These are phyloP conservation scores for Penicillium malachiteum DNA, from an alignment of 495 filamentous ascomycete species.

Conservation along the genomic window DNA sequence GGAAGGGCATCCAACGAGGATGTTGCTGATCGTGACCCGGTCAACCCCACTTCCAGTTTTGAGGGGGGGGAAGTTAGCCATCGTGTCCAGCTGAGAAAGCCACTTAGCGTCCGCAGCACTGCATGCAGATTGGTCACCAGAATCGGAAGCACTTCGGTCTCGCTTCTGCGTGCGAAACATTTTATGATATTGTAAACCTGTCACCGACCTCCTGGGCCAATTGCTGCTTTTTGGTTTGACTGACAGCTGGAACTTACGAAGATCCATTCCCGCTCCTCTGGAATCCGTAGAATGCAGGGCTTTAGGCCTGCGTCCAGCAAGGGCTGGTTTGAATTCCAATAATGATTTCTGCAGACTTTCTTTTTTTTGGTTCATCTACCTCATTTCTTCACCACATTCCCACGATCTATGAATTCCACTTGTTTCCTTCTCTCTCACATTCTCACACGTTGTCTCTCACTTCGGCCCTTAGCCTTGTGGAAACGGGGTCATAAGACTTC, in stretches of 20 bases:
- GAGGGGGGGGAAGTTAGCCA: conserved; percentile 9
- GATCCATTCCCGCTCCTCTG: conserved; percentile 18
- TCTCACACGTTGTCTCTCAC: too few relatives aligned
- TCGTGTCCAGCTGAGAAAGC: conserved; percentile 19
- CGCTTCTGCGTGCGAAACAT: not conserved
- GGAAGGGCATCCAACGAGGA: conserved; percentile 27
- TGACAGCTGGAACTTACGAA: conserved; percentile 25
- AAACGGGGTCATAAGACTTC: not conserved
- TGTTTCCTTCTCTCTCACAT: too few relatives aligned
- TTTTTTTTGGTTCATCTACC: not conserved
- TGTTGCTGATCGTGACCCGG: conserved; percentile 24
- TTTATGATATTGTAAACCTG: conserved; percentile 9
- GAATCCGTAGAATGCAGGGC: conserved; percentile 21
- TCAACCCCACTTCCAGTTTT: conserved; percentile 18
- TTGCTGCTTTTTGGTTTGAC: conserved; percentile 15
- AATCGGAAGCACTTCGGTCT: conserved; percentile 8
- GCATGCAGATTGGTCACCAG: conserved; percentile 17
- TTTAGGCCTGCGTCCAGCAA: conserved; percentile 14
- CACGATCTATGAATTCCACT: too few relatives aligned
- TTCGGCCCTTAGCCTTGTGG: too few relatives aligned
- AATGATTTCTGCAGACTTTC: not conserved
- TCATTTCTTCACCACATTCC: not conserved
- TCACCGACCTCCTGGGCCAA: conserved; percentile 10
- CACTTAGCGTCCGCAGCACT: conserved; percentile 18
- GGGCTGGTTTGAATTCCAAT: conserved; percentile 12